Percentiles rank a stretch among this genome's conserved stretches.
These are phyloP conservation scores for Fusarium clavum DNA, from an alignment of 2,329 filamentous ascomycete genomes.

Conservation along the genomic window DNA sequence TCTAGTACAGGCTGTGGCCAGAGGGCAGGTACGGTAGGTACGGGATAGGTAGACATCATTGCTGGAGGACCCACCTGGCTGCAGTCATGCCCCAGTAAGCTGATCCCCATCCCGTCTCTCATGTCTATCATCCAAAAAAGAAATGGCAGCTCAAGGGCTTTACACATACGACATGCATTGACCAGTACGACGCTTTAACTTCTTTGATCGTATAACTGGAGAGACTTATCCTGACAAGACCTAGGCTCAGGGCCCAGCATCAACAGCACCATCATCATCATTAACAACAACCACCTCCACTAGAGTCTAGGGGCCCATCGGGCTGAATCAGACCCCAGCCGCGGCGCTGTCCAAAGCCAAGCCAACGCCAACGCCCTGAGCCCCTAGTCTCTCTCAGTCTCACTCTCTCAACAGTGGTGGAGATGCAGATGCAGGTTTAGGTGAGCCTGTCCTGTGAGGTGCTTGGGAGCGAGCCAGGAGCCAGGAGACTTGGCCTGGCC, in stretches of 20 bases:
- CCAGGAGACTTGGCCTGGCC: conserved; percentile 11
- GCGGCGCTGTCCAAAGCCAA: conserved; percentile 36
- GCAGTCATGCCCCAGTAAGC: conserved; percentile 15
- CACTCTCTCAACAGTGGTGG: conserved; percentile 3
- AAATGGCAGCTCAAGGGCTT: conserved; percentile 1
- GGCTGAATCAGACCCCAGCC: conserved; percentile 38
- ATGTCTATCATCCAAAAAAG: conserved; percentile 17
- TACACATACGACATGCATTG: neutral
- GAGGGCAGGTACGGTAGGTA: neutral
- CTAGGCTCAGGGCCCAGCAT: neutral
- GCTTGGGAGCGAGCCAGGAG: neutral
- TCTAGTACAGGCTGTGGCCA: neutral
- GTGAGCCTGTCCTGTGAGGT: neutral
- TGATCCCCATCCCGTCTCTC: conserved; percentile 26
- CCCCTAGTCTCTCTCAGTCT: conserved; percentile 5
- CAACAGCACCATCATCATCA: neutral
- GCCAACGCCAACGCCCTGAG: conserved; percentile 14
- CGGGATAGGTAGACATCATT: neutral
- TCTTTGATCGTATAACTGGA: conserved; percentile 3
- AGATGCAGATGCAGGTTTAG: neutral
- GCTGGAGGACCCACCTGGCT: neutral
- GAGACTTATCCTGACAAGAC: neutral
- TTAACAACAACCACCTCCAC: neutral
- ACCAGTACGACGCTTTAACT: conserved; percentile 22
- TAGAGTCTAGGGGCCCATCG: conserved; percentile 31